Evolutionary conservation across 768 basidiomycete species (phyloP).

Genomic region (Calocybe indica): DNA sequence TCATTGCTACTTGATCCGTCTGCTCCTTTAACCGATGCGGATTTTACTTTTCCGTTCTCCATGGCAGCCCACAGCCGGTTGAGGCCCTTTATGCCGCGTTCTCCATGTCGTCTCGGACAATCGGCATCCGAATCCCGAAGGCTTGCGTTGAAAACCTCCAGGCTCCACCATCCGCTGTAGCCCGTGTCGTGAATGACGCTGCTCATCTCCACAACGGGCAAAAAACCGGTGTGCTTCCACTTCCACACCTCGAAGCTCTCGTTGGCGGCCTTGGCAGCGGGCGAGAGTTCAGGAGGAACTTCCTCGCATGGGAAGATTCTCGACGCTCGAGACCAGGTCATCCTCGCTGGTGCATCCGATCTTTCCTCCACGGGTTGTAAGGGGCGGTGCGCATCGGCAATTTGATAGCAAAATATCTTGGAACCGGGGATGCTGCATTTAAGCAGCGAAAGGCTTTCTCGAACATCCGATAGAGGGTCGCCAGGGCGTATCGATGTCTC

Average conservation of each 20-base stretch:
- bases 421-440: conserved; percentile 21
- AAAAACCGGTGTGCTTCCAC: conserved; percentile 18
- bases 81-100: conserved; percentile 18
- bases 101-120: conserved; percentile 18
- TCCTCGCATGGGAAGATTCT: conserved; percentile 33
- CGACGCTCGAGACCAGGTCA: conserved; percentile 31
- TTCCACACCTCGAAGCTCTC: conserved; percentile 5
- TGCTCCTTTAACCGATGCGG: too few species aligned
- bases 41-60: too few species aligned
- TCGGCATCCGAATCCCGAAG: conserved; percentile 15
- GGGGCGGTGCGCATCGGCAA: conserved; percentile 28
- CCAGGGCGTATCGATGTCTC: conserved; percentile 14
- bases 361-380: conserved; percentile 9
- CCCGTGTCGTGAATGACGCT: conserved; percentile 23
- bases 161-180: conserved; percentile 28
- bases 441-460: conserved; percentile 20
- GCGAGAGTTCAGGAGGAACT: not conserved
- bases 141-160: conserved; percentile 33
- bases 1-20: not conserved
- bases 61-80: conserved; percentile 11
- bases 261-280: not conserved
- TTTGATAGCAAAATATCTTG: conserved; percentile 34
- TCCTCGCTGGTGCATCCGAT: conserved; percentile 19
- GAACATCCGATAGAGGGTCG: conserved; percentile 10
- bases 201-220: conserved; percentile 28